Evolutionary conservation across 352 stramenopile genomes (phyloP), one percentile per base, ranked within the genome.

Genomic region (Phytophthora chlamydospora): DNA sequence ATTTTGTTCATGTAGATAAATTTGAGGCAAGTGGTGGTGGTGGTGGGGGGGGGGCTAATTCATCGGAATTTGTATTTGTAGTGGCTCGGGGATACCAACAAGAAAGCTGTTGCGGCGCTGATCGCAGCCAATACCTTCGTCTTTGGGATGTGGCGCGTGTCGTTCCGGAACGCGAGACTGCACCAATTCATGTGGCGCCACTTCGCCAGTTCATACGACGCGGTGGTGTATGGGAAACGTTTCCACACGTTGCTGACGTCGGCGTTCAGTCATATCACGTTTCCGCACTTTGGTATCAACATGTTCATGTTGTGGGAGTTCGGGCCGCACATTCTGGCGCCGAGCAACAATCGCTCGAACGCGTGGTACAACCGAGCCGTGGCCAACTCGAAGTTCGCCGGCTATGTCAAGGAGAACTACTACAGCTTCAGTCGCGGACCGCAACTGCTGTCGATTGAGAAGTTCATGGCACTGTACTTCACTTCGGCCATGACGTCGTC

Each of bases 221-320:
- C 69, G 6, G 75, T 95, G 14, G 76, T 80, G 24, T 63, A 80
- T 36, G 80, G 83, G 13, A 84, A 83, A 61, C 78, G 86, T 6
- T 56, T 88, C 33, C 78, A 92, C 64, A 93, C 86, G 49, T 57
- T 95, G 13, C 39, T 95, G 33, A 93, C 86, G 27, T 89, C 82
- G 6, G 80, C 84, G 11, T 93, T 95, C 63, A 95, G 86, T 63
- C 86, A 95, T 54, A 90, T 92, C 39, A 92, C 86, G 44, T 66
- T 91, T 27, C 76, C 80, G 8, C 86, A 95, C 53, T 90, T 93
- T 47, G 82, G 64, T 32, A 88, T 93, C 71, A 95, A 95, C 63
- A 93, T 95, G 86, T 93, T 92, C 48, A 95, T 95, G 86, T 65
- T 95, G 50, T 95, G 86, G 86, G 78, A 95, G 55, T 95, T 95